These are phyloP conservation scores for Mortierella sp. DNA, from an alignment of 371 early-diverging fungal genomes.

Conservation along the genomic window DNA sequence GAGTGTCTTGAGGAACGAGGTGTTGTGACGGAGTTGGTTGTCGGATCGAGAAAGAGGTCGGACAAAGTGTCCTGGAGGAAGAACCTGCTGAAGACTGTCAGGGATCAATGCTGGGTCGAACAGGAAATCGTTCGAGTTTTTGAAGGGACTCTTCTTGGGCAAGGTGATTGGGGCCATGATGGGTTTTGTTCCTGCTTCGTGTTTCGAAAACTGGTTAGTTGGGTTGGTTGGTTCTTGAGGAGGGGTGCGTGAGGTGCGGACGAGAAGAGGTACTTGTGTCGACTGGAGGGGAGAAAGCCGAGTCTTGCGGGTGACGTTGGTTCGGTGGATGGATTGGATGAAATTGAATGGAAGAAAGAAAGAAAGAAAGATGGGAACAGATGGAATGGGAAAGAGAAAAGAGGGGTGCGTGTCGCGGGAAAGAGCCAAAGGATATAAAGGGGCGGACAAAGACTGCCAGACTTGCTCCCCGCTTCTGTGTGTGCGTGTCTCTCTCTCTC, in stretches of 20 bases:
- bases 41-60: constrained; percentile 87
- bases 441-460: no score
- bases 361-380: neutral
- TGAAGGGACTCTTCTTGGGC: constrained; percentile 33
- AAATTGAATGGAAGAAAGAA: neutral
- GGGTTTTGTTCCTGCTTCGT: no score
- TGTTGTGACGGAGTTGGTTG: constrained; percentile 69
- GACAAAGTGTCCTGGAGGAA: constrained; percentile 84
- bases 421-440: no score
- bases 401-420: no score
- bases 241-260: no score
- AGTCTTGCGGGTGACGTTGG: neutral
- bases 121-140: constrained; percentile 57
- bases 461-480: no score
- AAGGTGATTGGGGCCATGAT: constrained; percentile 4
- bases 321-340: neutral
- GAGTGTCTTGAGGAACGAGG: constrained; percentile 59
- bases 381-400: neutral
- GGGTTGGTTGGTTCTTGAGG: no score
- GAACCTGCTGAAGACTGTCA: constrained; percentile 69
- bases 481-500: no score
- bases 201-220: no score
- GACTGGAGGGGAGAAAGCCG: no score
- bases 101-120: constrained; percentile 83
- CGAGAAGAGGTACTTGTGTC: no score